Evolutionary conservation across 805 yeast genomes (phyloP).

Genomic region (Wickerhamiella domercqiae): DNA sequence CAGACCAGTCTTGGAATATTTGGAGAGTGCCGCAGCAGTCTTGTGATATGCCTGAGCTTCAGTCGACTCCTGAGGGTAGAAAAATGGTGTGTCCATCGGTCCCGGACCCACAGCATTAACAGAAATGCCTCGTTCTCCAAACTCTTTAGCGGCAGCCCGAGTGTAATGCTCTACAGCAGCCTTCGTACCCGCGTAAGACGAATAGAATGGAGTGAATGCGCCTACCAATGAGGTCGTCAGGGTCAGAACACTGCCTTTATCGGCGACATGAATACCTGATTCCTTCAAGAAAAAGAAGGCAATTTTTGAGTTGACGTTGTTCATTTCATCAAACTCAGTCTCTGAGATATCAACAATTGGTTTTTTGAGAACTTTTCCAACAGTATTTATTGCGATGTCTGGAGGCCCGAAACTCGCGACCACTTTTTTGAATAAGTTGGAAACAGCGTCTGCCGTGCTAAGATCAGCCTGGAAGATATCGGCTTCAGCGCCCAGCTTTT

Average conservation of each 20-base stretch:
- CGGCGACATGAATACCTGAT: constrained; percentile 37
- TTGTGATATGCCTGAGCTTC: constrained; percentile 41
- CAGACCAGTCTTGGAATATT: constrained; percentile 30
- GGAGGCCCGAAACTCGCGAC: constrained; percentile 32
- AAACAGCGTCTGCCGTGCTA: constrained; percentile 28
- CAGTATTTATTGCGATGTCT: constrained; percentile 53
- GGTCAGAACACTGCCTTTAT: constrained; percentile 40
- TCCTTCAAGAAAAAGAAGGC: constrained; percentile 48
- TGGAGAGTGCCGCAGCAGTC: constrained; percentile 25
- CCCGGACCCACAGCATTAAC: constrained; percentile 67
- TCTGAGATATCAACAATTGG: constrained; percentile 37
- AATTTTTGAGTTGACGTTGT: constrained; percentile 37
- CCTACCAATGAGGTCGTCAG: constrained; percentile 51
- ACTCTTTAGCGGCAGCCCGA: constrained; percentile 58
- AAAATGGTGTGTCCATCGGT: constrained; percentile 55
- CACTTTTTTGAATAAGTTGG: constrained; percentile 33
- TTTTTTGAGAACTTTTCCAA: constrained; percentile 53
- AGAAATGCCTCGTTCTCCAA: constrained; percentile 53
- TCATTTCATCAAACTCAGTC: constrained; percentile 41
- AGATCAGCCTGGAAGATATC: constrained; percentile 33
- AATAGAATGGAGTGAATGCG: constrained; percentile 46
- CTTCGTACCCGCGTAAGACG: constrained; percentile 59
- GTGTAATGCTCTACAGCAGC: constrained; percentile 61
- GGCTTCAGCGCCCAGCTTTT: no score
- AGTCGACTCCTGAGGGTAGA: constrained; percentile 45